A percentile compares a stretch with the other conserved stretches of the same genome.
Evolutionary conservation across 345 rosid species (phyloP).

Genomic region (Xanthoceras sorbifolium): DNA sequence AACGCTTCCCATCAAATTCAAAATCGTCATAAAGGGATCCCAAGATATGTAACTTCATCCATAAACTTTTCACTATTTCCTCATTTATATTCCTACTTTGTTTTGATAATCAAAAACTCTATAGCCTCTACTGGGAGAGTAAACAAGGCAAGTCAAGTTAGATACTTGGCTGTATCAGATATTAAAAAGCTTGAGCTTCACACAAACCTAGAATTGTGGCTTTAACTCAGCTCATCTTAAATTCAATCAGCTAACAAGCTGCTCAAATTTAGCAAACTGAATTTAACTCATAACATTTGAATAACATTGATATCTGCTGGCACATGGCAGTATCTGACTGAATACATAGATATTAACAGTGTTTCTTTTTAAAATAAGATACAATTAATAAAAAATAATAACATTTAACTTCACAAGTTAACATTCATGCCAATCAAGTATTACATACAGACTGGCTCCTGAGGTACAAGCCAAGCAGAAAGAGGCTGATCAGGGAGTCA

Average conservation of each 20-base stretch:
- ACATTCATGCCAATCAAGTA: not conserved
- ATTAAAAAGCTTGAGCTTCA: not conserved
- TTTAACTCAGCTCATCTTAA: not conserved
- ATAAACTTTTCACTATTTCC: not conserved
- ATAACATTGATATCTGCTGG: not conserved
- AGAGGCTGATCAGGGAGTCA: not conserved
- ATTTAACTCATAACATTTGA: not conserved
- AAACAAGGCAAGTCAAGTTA: not conserved
- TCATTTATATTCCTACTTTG: not conserved
- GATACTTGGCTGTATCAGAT: too few relatives aligned
- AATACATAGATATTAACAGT: not conserved
- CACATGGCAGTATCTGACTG: not conserved
- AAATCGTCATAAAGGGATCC: not conserved
- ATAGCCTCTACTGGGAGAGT: not conserved
- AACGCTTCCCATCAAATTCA: not conserved
- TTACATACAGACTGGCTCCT: not conserved
- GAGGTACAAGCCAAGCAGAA: not conserved
- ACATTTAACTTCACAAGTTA: not conserved
- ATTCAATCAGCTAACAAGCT: not conserved
- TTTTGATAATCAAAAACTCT: not conserved
- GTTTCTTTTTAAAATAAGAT: not conserved
- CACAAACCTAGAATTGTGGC: not conserved
- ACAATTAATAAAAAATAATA: not conserved
- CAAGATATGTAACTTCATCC: not conserved
- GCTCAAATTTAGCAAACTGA: too few relatives aligned